Percentiles rank a stretch among this genome's conserved stretches.
These are phyloP conservation scores for Microsporum canis DNA, from an alignment of 2,329 filamentous ascomycete genomes.

Conservation along the genomic window DNA sequence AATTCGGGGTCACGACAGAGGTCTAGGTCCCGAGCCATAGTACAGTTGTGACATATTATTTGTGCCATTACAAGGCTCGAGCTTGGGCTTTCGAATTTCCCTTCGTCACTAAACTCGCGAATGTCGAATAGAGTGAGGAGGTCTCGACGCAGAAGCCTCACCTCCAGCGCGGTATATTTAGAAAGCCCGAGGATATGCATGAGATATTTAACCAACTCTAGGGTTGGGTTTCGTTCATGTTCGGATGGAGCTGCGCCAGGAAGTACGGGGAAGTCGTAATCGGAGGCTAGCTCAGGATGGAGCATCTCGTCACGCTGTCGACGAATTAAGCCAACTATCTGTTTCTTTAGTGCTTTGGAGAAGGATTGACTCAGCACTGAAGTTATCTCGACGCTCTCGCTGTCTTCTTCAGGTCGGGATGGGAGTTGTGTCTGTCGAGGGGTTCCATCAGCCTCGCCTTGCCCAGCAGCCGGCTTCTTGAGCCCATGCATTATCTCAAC, in stretches of 20 bases:
- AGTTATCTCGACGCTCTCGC: constrained; percentile 47
- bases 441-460: constrained; percentile 45
- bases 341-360: constrained; percentile 80
- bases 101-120: constrained; percentile 81
- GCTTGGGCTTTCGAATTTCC: constrained; percentile 77
- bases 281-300: constrained; percentile 73
- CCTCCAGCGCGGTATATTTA: constrained; percentile 80
- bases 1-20: constrained; percentile 82
- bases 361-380: constrained; percentile 70
- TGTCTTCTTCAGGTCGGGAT: constrained; percentile 44
- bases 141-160: constrained; percentile 77
- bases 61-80: constrained; percentile 61
- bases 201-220: constrained; percentile 84
- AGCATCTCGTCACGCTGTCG: constrained; percentile 80
- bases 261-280: constrained; percentile 75
- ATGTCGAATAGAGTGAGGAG: constrained; percentile 84
- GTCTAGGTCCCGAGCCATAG: constrained; percentile 76
- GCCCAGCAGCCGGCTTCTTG: constrained; percentile 50
- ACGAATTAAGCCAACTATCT: constrained; percentile 68
- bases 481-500: constrained; percentile 84
- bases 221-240: constrained; percentile 54
- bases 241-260: constrained; percentile 36
- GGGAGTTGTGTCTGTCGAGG: constrained; percentile 51
- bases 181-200: constrained; percentile 89
- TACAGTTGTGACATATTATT: constrained; percentile 82